Evolutionary conservation across 192 early-diverging fungal genomes (phyloP).

Genomic region (Paraglomus brasilianum): DNA sequence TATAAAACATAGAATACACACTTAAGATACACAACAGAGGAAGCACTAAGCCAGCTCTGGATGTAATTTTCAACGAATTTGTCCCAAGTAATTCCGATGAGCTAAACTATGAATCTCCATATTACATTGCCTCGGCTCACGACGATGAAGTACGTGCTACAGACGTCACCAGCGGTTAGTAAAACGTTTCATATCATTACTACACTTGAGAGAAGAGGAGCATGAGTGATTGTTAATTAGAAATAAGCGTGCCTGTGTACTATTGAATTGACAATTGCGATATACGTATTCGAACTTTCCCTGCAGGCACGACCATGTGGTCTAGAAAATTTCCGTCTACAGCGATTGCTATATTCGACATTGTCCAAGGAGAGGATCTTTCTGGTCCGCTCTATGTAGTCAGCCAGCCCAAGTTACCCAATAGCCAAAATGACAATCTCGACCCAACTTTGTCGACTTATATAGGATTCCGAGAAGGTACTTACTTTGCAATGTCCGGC

Average conservation of each 20-base stretch:
- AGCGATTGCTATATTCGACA: constrained; percentile 56
- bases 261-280: constrained; percentile 42
- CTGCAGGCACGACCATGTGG: constrained; percentile 52
- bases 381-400: constrained; percentile 44
- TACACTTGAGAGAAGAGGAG: constrained; percentile 6
- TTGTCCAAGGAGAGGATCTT: constrained; percentile 42
- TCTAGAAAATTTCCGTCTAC: constrained; percentile 51
- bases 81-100: constrained; percentile 39
- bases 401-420: constrained; percentile 37
- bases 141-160: constrained; percentile 38
- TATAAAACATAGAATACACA: constrained; percentile 54
- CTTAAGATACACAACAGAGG: constrained; percentile 51
- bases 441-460: constrained; percentile 50
- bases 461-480: constrained; percentile 62
- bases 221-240: constrained; percentile 10
- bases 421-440: constrained; percentile 43
- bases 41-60: constrained; percentile 35
- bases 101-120: constrained; percentile 17
- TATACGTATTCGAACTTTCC: constrained; percentile 39
- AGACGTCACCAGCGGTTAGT: constrained; percentile 32
- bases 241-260: constrained; percentile 35
- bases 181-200: not conserved
- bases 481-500: constrained; percentile 65
- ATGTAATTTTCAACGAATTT: constrained; percentile 46
- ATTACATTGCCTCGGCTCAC: constrained; percentile 42